Evolutionary conservation across 2,329 filamentous ascomycete genomes (phyloP).

Genomic region (Colletotrichum neosansevieriae): DNA sequence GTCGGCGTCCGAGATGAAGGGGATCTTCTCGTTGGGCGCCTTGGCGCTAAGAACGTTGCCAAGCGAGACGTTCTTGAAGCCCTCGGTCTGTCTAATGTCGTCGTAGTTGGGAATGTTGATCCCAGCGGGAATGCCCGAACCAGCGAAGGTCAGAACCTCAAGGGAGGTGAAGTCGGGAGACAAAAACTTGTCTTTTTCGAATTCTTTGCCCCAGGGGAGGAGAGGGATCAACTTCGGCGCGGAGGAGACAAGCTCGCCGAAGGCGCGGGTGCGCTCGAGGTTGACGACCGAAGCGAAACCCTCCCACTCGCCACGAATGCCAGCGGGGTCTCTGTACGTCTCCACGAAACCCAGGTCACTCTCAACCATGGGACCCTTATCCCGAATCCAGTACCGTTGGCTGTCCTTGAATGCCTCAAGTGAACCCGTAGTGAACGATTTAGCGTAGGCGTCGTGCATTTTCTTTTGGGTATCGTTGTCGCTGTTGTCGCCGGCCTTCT

Average conservation of each 20-base stretch:
- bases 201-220: slow-evolving; percentile 87
- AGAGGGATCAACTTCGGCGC: slow-evolving; percentile 88
- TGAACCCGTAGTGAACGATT: slow-evolving; percentile 80
- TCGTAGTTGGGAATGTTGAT: slow-evolving; percentile 81
- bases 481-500: slow-evolving; percentile 75
- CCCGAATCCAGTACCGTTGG: slow-evolving; percentile 84
- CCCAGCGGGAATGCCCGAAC: slow-evolving; percentile 74
- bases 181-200: slow-evolving; percentile 96
- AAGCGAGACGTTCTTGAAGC: slow-evolving; percentile 94
- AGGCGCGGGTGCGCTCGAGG: slow-evolving; percentile 88
- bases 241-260: slow-evolving; percentile 84
- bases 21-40: slow-evolving; percentile 90
- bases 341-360: slow-evolving; percentile 88
- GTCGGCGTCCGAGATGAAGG: slow-evolving; percentile 86
- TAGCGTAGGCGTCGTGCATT: slow-evolving; percentile 80
- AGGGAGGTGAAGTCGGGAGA: slow-evolving; percentile 96
- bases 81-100: slow-evolving; percentile 82
- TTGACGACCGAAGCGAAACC: slow-evolving; percentile 89
- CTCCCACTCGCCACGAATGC: slow-evolving; percentile 86
- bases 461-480: slow-evolving; percentile 80
- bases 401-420: slow-evolving; percentile 83
- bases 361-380: slow-evolving; percentile 84
- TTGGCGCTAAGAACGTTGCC: slow-evolving; percentile 94
- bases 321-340: slow-evolving; percentile 86
- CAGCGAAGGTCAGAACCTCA: slow-evolving; percentile 85